phyloP scores from a whole-genome alignment of 192 early-diverging fungal genomes.

The Mortierella hygrophila region DNA sequence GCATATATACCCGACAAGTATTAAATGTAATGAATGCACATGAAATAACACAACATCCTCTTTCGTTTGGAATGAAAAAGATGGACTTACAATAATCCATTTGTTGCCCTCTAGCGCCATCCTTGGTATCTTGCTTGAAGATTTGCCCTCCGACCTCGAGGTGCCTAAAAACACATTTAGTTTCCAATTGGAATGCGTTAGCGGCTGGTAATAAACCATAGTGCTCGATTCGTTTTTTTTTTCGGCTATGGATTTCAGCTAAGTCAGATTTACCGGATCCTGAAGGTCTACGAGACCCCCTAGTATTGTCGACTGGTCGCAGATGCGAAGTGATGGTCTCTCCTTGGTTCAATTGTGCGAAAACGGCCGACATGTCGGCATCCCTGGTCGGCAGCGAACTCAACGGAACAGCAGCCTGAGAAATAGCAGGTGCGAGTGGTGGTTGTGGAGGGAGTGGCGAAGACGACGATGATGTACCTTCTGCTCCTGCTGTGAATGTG shows the following conservation, averaged over 20 bases:
- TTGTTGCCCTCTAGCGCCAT: conserved; percentile 89
- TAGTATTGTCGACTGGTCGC: conserved; percentile 91
- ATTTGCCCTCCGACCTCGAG: conserved; percentile 64
- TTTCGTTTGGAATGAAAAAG: neutral
- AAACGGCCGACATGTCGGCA: conserved; percentile 73
- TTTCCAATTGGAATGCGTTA: neutral
- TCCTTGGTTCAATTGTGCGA: conserved; percentile 91
- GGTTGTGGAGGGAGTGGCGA: conserved; percentile 69
- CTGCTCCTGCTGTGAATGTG: conserved; percentile 57
- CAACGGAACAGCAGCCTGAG: conserved; percentile 7
- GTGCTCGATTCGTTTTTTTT: too few relatives aligned
- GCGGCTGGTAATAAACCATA: neutral
- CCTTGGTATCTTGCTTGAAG: conserved; percentile 79
- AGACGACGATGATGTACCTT: conserved; percentile 67
- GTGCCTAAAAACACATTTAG: conserved; percentile 12
- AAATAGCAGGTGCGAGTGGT: conserved; percentile 1
- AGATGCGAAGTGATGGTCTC: conserved; percentile 77
- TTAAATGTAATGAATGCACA: neutral
- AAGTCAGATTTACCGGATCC: conserved; percentile 14
- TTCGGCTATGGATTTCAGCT: neutral
- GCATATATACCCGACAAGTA: neutral
- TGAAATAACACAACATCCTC: neutral
- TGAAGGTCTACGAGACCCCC: conserved; percentile 94
- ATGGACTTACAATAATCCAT: conserved; percentile 81
- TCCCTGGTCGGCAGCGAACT: conserved; percentile 21